Evolutionary conservation across 352 stramenopile genomes (phyloP).

Genomic region (Peronosclerospora sorghi): DNA sequence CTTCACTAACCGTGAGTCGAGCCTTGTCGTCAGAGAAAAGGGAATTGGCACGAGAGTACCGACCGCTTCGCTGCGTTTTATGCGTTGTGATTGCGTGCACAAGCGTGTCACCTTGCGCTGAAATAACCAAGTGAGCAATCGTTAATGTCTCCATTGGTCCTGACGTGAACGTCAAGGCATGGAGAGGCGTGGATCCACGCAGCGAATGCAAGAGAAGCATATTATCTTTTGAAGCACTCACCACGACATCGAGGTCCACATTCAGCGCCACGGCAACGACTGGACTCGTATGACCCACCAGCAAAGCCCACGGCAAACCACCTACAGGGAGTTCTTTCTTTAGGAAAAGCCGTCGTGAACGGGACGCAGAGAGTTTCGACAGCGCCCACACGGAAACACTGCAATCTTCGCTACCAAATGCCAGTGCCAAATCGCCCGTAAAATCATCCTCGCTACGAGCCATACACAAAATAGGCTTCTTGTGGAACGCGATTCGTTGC

Average conservation of each 20-base stretch:
- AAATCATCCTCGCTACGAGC: constrained; percentile 78
- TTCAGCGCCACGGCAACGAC: constrained; percentile 74
- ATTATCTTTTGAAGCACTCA: constrained; percentile 70
- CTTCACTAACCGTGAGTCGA: constrained; percentile 22
- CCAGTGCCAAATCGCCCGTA: constrained; percentile 71
- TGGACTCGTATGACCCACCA: constrained; percentile 66
- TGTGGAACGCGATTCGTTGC: constrained; percentile 81
- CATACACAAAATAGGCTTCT: constrained; percentile 82
- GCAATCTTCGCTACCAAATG: constrained; percentile 79
- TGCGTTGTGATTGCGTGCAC: constrained; percentile 53
- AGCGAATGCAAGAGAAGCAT: constrained; percentile 69
- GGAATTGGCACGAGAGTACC: constrained; percentile 26
- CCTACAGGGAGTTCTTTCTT: constrained; percentile 79
- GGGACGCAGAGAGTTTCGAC: constrained; percentile 66
- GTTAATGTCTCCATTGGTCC: constrained; percentile 33
- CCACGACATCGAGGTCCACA: constrained; percentile 73
- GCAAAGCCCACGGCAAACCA: constrained; percentile 64
- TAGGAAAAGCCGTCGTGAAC: constrained; percentile 72
- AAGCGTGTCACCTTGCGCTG: constrained; percentile 51
- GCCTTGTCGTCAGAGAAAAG: constrained; percentile 38
- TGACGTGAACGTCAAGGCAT: constrained; percentile 49
- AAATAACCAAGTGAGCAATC: constrained; percentile 69
- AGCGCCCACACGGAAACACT: constrained; percentile 80
- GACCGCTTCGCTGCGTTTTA: constrained; percentile 20
- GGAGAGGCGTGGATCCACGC: constrained; percentile 56